These are phyloP conservation scores for Backusella westeae DNA, from an alignment of 192 early-diverging fungal genomes.

Conservation along the genomic window DNA sequence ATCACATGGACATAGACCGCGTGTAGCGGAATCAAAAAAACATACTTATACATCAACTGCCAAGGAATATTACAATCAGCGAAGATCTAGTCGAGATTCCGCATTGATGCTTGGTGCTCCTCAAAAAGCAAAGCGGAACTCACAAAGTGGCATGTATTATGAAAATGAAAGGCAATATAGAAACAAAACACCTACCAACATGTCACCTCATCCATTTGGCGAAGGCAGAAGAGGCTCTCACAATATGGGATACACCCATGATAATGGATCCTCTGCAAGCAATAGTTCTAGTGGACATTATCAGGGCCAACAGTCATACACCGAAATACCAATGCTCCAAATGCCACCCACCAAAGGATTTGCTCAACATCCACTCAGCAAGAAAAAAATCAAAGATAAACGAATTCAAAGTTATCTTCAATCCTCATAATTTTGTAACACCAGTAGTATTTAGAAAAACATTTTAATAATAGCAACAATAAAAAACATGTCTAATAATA, in stretches of 20 bases:
- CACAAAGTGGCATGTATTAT: background rate
- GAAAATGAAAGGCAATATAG: background rate
- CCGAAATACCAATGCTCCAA: background rate
- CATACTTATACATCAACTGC: background rate
- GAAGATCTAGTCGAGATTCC: background rate
- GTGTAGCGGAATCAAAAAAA: slow-evolving; percentile 2
- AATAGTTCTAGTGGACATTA: background rate
- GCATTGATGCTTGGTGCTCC: background rate
- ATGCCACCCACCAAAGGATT: background rate
- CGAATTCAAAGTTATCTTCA: slow-evolving; percentile 10
- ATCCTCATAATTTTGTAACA: background rate
- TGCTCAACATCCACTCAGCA: background rate
- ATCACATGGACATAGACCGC: background rate
- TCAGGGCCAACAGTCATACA: background rate
- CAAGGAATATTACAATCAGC: background rate
- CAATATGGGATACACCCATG: background rate
- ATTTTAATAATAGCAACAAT: slow-evolving; percentile 1
- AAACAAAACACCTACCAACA: background rate
- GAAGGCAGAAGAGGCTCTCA: background rate
- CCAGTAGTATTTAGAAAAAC: background rate
- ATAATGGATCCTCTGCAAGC: background rate
- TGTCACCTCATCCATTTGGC: slow-evolving; percentile 9
- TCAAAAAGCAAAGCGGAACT: background rate
- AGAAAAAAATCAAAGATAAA: slow-evolving; percentile 10
- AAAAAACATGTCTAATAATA: slow-evolving; percentile 5